phyloP scores from a whole-genome alignment of 257 asterid species.

The Solanum lycopersicoides region DNA sequence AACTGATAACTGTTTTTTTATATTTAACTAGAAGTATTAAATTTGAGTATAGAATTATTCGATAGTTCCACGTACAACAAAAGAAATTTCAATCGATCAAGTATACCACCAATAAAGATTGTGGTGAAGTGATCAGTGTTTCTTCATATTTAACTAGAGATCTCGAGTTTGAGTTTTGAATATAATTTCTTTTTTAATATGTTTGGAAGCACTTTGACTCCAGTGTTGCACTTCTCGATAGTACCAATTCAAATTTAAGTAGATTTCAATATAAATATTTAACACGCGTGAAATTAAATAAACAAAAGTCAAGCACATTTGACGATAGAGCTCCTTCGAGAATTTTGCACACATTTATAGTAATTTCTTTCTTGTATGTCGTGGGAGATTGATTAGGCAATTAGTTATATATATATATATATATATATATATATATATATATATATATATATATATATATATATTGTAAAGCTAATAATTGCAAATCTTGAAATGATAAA shows the following conservation, averaged over 20 bases:
- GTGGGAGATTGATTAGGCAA: background rate
- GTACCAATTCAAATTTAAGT: too few relatives aligned
- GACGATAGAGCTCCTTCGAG: background rate
- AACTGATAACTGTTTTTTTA: too few relatives aligned
- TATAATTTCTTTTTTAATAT: background rate
- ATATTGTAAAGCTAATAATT: background rate
- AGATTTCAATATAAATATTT: too few relatives aligned
- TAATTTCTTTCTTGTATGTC: background rate
- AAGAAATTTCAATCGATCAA: background rate
- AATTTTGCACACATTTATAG: background rate
- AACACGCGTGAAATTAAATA: too few relatives aligned
- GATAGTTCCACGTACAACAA: background rate
- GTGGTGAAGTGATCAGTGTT: background rate
- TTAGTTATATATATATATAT: too few relatives aligned
- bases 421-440: too few relatives aligned
- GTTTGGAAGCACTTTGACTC: too few relatives aligned
- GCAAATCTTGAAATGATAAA: accelerated
- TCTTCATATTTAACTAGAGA: background rate
- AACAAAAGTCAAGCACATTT: background rate
- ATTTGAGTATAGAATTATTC: too few relatives aligned
- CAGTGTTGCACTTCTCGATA: too few relatives aligned
- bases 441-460: too few relatives aligned
- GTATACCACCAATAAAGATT: background rate
- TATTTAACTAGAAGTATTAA: too few relatives aligned
- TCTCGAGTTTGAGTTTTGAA: background rate